Base-by-base conservation (phyloP, 23 red algal genomes). In the Cyanidium caldarium region DNA sequence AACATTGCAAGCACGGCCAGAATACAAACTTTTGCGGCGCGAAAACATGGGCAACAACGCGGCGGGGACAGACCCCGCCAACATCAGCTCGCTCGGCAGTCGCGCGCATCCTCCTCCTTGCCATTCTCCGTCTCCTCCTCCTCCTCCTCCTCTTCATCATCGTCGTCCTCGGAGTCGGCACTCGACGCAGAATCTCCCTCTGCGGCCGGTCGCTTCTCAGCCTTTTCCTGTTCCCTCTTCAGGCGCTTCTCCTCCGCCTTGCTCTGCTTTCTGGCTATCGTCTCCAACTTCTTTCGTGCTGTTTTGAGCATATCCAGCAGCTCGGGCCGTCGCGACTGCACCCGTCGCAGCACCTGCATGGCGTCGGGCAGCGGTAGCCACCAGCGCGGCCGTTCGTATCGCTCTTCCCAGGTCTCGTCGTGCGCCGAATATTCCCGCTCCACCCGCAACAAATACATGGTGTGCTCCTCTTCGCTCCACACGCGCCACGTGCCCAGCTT, bases 371-470 rank as follows among this genome's bases (percentile, higher is more conserved):
- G 78, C 29, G 79, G 65, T 16, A 82, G 67, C 86, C 86, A 92
- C 0, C 35, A 68, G 7, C 86, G 36, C 15, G 51, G 57, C 41
- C 86, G 68, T 66, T 92, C 68, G 26, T 78, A 69, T 2, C 74
- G 69, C 67, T 92, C 68, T 56, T 80, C 69, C 88, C 88, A 92
- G 39, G 44, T 68, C 37, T 70, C 43, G 34, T 77, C 66, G 45
- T 72, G 61, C 12, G 34, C 31, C 2, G 40, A 28, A 45, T 58
- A 70, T 37, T 82, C 68, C 3, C 67, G 66, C 21, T 76, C 71
- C 25, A 94, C 89, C 20, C 41, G 61, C 26, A 94, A 35, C 42
- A 94, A 40, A 68, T 57, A 94, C 82, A 94, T 87, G 39, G 78
- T 86, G 33, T 80, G 73, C 51, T 84, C 66, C 42, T 82, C 57